Base-by-base conservation (phyloP, 1,139 yeast species). In the Zygoascus meyerae region DNA sequence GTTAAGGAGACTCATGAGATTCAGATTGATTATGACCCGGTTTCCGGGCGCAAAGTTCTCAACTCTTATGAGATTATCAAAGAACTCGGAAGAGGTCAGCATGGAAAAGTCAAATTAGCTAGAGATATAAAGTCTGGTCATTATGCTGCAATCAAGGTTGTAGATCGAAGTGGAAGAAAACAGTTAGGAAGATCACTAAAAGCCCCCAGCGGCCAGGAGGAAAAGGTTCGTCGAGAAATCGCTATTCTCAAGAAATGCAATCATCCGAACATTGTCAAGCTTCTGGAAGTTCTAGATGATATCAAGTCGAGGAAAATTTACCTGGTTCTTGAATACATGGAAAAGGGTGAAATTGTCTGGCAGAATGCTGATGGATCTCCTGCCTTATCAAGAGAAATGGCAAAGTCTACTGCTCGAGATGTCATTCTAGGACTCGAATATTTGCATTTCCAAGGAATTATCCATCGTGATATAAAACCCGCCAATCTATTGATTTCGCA, bases 391-490 rank as follows among this genome's bases (percentile, higher is more conserved):
- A 47, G 59, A 8, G 30, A 41, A 12, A 47, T 46, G 48, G 55
- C 67, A 66, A 15, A 63, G 59, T 42, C 73, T 65, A 66, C 79
- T 60, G 62, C 53, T 8, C 73, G 96, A 52, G 96, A 94, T 57
- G 95, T 90, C 10, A 74, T 90, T 3, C 71, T 86, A 31, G 99
- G 98, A 0, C 71, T 94, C 42, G 98, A 94, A 64, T 94, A 94
- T 65, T 68, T 94, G 54, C 98, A 94, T 67, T 74, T 81, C 58
- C 95, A 89, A 64, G 97, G 97, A 5, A 87, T 94, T 47, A 86
- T 94, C 15, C 99, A 94, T 66, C 77, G 99, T 50, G 99, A 94
- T 66, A 92, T 94, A 51, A 94, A 94, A 63, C 99, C 99, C 0
- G 97, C 98, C 2, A 94, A 94, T 62, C 67, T 94, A 50, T 72